Evolutionary conservation across 495 filamentous ascomycete species (phyloP), one percentile per base, ranked within the genome.

Genomic region (Margaritispora aquatica): DNA sequence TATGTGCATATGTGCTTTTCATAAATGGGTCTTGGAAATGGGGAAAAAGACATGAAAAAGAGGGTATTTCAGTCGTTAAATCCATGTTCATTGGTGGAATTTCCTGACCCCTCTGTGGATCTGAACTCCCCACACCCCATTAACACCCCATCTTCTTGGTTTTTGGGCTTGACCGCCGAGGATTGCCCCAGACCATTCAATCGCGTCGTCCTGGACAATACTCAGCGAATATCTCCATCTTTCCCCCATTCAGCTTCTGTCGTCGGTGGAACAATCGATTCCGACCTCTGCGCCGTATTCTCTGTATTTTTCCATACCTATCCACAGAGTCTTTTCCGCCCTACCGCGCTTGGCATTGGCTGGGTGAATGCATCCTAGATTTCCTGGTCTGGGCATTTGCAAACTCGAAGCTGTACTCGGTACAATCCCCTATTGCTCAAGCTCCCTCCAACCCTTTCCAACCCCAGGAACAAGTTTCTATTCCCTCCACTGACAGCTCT

Each of bases 231-330:
- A 17, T 20, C 49, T 29, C 57, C 48, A 20, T 24, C 19, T n/a
- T 22, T n/a, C 27, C n/a, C 24, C 22, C 22, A 41, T 17, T 29
- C n/a, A 17, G 24, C n/a, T 26, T 15, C 26, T 51, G 48, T 51
- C n/a, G 51, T 59, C 51, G 52, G 57, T 63, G 61, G 61, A 63
- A 63, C 53, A 63, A 63, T 63, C 52, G 22, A 44, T 51, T 48
- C 57, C 57, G 51, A 63, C 17, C 26, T 57, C 38, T 44, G 38
- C 10, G 38, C 38, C 38, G 38, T 9, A n/a, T 17, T 8, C 21
- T 27, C 24, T 24, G 21, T 23, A 17, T 27, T 46, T 17, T 41
- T 47, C 31, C 49, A 51, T 27, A 20, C 48, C n/a, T n/a, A 44
- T 44, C 38, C 15, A n/a, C 38, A 17, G 19, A 15, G 19, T 29